Percentiles rank a stretch among this genome's conserved stretches.
Evolutionary conservation across 1,284 basidiomycete species (phyloP).

Genomic region (Melampsora larici-populina): DNA sequence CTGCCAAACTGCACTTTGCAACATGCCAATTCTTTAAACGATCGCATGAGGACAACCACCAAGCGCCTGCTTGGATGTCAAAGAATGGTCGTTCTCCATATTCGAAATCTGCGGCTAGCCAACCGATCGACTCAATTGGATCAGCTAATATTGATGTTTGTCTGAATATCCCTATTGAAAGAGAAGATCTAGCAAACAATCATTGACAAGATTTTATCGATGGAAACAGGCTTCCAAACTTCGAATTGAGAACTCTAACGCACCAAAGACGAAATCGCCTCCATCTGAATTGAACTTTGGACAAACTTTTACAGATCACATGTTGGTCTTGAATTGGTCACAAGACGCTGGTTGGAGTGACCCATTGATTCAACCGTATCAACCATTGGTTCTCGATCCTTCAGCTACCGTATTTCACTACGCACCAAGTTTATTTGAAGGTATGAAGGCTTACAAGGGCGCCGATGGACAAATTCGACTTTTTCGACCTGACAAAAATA

Average conservation of each 20-base stretch:
- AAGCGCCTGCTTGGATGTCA: too few species aligned
- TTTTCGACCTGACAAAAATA: conserved; percentile 97
- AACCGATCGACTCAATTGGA: too few species aligned
- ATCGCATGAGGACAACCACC: too few species aligned
- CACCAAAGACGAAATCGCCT: conserved; percentile 53
- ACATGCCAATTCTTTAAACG: too few species aligned
- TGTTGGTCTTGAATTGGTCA: conserved; percentile 81
- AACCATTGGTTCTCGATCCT: conserved; percentile 72
- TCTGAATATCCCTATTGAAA: too few species aligned
- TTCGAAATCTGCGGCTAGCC: too few species aligned
- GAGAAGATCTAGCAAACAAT: too few species aligned
- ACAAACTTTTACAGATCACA: conserved; percentile 75
- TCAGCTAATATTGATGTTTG: too few species aligned
- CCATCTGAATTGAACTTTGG: conserved; percentile 58
- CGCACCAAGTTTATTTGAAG: conserved; percentile 83
- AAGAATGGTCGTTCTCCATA: too few species aligned
- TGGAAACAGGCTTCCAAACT: conserved; percentile 43
- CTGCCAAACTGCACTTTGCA: too few species aligned
- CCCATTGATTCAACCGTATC: conserved; percentile 80
- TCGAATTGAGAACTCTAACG: conserved; percentile 43
- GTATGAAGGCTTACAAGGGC: conserved; percentile 90
- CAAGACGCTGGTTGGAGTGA: conserved; percentile 71
- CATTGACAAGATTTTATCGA: neutral
- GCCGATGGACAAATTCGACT: conserved; percentile 73
- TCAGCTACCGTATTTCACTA: conserved; percentile 89